A percentile compares a stretch with the other conserved stretches of the same genome.
Conservation (phyloP, 192 early-diverging fungal genomes). For the Gonapodya prolifera region DNA sequence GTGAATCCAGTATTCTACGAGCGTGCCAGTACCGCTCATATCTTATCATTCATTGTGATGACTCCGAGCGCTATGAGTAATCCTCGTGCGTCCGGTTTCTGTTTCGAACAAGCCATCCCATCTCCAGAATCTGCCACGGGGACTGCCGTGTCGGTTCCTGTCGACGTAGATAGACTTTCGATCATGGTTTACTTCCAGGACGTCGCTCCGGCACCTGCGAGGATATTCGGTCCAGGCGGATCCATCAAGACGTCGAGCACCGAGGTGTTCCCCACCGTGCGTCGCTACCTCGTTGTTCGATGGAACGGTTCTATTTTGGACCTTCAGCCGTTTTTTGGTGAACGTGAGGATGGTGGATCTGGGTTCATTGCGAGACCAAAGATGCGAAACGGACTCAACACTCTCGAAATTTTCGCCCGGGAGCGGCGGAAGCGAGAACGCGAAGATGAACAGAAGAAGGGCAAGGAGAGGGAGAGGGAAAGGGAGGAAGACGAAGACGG, state of each 20-base stretch:
- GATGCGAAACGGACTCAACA: not conserved
- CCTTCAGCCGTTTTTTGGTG: not conserved
- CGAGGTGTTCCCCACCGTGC: not conserved
- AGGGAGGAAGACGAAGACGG: not conserved
- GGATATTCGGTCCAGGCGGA: not conserved
- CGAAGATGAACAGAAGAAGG: not conserved
- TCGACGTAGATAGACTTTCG: not conserved
- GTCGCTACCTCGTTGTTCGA: not conserved
- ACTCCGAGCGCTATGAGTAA: not conserved
- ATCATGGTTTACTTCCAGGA: not conserved
- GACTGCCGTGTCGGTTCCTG: not conserved
- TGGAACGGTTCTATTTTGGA: not conserved
- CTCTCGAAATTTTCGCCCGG: not conserved
- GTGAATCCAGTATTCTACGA: not conserved
- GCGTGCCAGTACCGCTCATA: not conserved
- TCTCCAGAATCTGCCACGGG: not conserved
- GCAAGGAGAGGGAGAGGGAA: not conserved
- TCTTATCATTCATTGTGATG: not conserved
- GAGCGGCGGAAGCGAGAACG: not conserved
- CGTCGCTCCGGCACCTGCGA: not conserved
- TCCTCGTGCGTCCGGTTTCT: not conserved
- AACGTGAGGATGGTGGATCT: not conserved
- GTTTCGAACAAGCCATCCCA: not conserved
- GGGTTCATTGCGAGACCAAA: not conserved
- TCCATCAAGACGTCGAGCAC: not conserved